Percentiles rank a stretch among this genome's conserved stretches.
phyloP scores from a whole-genome alignment of 2,329 filamentous ascomycete genomes.

The Ophiostoma sp. region DNA sequence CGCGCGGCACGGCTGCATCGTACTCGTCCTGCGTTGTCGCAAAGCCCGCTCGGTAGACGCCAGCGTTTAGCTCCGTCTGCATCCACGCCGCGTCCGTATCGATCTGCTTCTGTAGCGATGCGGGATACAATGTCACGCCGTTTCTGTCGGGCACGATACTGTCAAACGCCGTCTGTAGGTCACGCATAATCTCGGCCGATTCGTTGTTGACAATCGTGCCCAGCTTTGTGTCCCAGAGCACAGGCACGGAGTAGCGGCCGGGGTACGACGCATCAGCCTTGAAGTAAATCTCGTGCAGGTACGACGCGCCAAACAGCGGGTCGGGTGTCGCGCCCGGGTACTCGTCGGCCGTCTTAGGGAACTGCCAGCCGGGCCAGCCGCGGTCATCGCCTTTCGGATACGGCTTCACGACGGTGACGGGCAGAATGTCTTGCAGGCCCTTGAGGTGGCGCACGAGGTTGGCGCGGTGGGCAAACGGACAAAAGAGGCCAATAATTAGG shows the following conservation, averaged over 20 bases:
- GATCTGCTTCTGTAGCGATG: conserved; percentile 43
- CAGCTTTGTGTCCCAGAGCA: conserved; percentile 57
- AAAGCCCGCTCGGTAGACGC: conserved; percentile 59
- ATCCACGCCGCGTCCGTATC: conserved; percentile 51
- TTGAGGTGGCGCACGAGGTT: conserved; percentile 55
- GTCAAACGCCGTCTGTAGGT: conserved; percentile 53
- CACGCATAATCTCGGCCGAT: conserved; percentile 51
- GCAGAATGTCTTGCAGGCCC: conserved; percentile 49
- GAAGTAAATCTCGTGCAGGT: conserved; percentile 59
- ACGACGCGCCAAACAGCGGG: conserved; percentile 52
- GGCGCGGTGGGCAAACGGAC: conserved; percentile 57
- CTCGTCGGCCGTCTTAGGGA: conserved; percentile 46
- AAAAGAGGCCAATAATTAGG: conserved; percentile 51
- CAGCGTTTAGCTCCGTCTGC: conserved; percentile 50
- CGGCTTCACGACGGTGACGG: conserved; percentile 54
- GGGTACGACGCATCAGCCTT: conserved; percentile 54
- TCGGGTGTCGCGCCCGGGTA: conserved; percentile 58
- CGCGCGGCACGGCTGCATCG: conserved; percentile 46
- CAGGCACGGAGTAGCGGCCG: conserved; percentile 55
- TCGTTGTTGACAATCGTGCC: conserved; percentile 57
- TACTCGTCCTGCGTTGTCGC: conserved; percentile 51
- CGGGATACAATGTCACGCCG: conserved; percentile 46
- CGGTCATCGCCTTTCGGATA: conserved; percentile 61
- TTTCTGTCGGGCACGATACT: conserved; percentile 39
- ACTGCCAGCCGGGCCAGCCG: conserved; percentile 60